Conservation (phyloP, 768 basidiomycete genomes). For the Psilocybe cyanescens region DNA sequence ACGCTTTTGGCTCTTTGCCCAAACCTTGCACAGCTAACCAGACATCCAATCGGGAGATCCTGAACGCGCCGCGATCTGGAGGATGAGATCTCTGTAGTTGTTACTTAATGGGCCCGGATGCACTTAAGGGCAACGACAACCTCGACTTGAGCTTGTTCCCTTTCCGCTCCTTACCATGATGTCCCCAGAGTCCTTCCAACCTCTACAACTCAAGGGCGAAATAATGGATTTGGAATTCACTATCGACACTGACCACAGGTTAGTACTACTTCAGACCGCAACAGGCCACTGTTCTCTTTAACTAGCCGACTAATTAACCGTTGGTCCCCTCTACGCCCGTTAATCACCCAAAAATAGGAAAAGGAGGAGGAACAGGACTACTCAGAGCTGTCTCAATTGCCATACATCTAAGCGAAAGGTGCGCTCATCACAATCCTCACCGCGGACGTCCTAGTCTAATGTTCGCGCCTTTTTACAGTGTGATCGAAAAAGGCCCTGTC, state of each 20-base stretch:
- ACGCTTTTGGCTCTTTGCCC: not conserved
- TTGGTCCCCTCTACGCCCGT: constrained; percentile 46
- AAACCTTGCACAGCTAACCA: not conserved
- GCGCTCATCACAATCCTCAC: constrained; percentile 21
- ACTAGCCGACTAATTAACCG: constrained; percentile 55
- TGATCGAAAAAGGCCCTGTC: constrained; percentile 90
- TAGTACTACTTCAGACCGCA: constrained; percentile 27
- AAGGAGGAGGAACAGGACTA: constrained; percentile 89
- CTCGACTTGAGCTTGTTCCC: constrained; percentile 51
- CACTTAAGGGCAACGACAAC: constrained; percentile 53
- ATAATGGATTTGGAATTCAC: constrained; percentile 80
- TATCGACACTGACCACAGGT: constrained; percentile 72
- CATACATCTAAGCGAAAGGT: constrained; percentile 96
- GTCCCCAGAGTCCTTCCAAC: constrained; percentile 53
- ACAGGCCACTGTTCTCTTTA: constrained; percentile 26
- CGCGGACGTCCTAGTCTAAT: constrained; percentile 7
- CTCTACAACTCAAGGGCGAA: constrained; percentile 73
- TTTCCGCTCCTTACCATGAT: constrained; percentile 56
- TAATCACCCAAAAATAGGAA: constrained; percentile 63
- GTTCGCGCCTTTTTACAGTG: constrained; percentile 53
- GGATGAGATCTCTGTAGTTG: constrained; percentile 33
- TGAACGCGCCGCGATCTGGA: constrained; percentile 49
- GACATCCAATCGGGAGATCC: constrained; percentile 34
- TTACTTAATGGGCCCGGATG: constrained; percentile 66
- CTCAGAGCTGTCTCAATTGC: constrained; percentile 87